Evolutionary conservation across 495 filamentous ascomycete genomes (phyloP), one percentile per base, ranked within the genome.

Genomic region (Daldinia vernicosa): DNA sequence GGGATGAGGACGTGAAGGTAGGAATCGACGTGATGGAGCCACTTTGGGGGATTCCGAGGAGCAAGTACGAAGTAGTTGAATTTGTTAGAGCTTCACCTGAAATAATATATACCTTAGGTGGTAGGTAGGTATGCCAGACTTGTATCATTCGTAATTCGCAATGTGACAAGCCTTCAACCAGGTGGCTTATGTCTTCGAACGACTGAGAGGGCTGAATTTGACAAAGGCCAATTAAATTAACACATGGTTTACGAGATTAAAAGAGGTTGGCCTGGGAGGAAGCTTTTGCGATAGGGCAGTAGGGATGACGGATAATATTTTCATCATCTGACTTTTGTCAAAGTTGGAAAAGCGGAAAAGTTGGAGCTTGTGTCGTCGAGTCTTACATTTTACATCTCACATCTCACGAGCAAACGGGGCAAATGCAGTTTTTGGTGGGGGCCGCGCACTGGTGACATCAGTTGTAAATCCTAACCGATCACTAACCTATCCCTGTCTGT

Each of bases 1-100:
- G 24, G 77, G 69, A 47, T 61, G 39, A 14, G 69, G 60, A 7
- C 66, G 75, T 45, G 33, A 37, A 8, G 40, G 39, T 52, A 69
- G 33, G 51, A 77, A 71, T 67, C 75, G 70, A 45, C 58, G 62
- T 14, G 19, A 24, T 22, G 72, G 70, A 69, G 75, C 70, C 75
- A 77, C 30, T 58, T 68, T 75, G 64, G 45, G 65, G 39, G 32
- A 52, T 65, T 68, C 45, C 0, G 51, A 53, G 35, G 27, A 54
- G 30, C 43, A 45, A 45, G 26, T n/a, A n/a, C 7, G 30, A 39
- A 54, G 22, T 9, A 22, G 9, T 35, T 40, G 54, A 12, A 30
- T 7, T 67, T 27, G 55, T 22, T 28, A 4, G 26, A 15, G 14
- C 43, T 22, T 45, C 40, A 17, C 17, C 19, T 1, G 8, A 24